These are phyloP conservation scores for Penicillium sp. DNA, from an alignment of 2,329 filamentous ascomycete species.

Conservation along the genomic window DNA sequence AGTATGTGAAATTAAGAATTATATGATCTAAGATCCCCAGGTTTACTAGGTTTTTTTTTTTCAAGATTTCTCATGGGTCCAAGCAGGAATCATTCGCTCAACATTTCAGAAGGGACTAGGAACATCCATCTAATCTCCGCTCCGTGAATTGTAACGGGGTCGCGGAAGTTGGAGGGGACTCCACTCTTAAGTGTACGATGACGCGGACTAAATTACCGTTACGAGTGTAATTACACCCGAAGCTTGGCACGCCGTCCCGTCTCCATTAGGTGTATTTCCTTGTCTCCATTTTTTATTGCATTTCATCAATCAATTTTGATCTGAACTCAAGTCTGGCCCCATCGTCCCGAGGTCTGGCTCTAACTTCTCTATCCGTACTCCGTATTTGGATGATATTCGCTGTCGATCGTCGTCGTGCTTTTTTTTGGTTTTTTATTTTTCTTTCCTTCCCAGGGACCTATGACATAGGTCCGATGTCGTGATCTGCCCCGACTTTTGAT, in stretches of 20 bases:
- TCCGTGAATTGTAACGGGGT: not conserved
- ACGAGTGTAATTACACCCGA: not conserved
- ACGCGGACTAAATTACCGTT: slow-evolving; percentile 10
- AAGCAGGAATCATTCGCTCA: too few species aligned
- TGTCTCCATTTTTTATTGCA: not conserved
- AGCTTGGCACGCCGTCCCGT: slow-evolving; percentile 11
- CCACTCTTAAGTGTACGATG: slow-evolving; percentile 8
- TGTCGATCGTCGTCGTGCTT: not conserved
- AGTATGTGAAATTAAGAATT: not conserved
- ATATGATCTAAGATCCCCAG: not conserved
- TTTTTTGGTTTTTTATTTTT: not conserved
- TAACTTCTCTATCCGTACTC: not conserved
- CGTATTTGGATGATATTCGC: not conserved
- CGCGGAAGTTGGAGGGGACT: not conserved
- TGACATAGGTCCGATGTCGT: slow-evolving; percentile 11
- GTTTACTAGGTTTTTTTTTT: not conserved
- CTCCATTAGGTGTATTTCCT: not conserved
- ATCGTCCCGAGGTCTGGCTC: not conserved
- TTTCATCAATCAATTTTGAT: not conserved
- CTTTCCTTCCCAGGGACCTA: not conserved
- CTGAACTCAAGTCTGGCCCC: not conserved
- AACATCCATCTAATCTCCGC: not conserved
- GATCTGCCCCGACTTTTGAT: not conserved
- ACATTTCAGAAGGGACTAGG: not conserved
- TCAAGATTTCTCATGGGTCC: too few species aligned